Base-by-base conservation (phyloP, 768 basidiomycete species). In the Cystofilobasidium macerans region DNA sequence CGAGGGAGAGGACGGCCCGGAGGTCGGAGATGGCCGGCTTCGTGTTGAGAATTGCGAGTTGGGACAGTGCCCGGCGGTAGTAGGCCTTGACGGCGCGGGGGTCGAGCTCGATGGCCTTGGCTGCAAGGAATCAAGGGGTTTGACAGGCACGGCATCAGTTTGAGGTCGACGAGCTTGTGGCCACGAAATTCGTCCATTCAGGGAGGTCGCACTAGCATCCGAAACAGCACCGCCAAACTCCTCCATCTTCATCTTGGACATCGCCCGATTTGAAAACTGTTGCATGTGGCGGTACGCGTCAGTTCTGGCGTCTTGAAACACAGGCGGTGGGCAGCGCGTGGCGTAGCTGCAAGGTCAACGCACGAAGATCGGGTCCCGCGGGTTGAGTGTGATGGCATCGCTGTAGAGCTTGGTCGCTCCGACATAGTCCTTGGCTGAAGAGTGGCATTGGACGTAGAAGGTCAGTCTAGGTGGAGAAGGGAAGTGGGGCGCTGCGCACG, bases 201-300 rank as follows among this genome's bases (percentile, higher is more conserved):
- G 30, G 22, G 12, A 45, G 40, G 43, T 82, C 86, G 75, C 72
- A 92, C 91, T 83, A 47, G 90, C 84, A 79, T 97, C 94, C 33
- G 79, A 78, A 32, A 94, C 82, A 20, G 92, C 95, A 73, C 92
- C 91, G 3, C 95, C 95, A 72, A 87, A 86, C 77, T 99, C 86
- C 75, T 99, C 80, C 63, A 98, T 77, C 78, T 89, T 95, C 77
- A 93, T 89, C 59, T 94, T 83, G 18, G 88, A 82, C 76, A 90
- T 88, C 2, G 95, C 91, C 42, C 77, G 60, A 18, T 68, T 68
- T 9, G 66, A 68, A 51, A 59, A 68, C 65, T 66, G 53, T 2
- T n/a, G n/a, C n/a, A n/a, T n/a, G n/a, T n/a, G n/a, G n/a, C n/a
- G n/a, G 22, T 24, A 62, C 36, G 42, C 35, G 22, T 5, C 12